phyloP scores from a whole-genome alignment of 345 rosid species.

The Melastoma malabathricum region DNA sequence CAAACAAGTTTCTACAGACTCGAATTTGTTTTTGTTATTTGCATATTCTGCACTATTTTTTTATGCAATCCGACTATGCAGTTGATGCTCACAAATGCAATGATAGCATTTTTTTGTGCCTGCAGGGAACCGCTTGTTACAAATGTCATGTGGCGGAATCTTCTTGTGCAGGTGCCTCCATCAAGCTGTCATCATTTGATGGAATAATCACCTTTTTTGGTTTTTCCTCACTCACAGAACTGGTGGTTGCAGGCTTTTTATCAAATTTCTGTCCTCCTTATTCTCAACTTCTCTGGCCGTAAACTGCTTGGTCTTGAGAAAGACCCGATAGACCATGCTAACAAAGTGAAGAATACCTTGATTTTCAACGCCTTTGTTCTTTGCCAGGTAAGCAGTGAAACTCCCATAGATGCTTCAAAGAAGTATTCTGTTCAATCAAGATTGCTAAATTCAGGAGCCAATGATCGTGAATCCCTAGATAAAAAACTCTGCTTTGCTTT shows the following conservation, averaged over 20 bases:
- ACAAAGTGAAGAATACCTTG: conserved; percentile 62
- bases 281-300: conserved; percentile 59
- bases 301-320: conserved; percentile 37
- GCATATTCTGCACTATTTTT: too few species aligned
- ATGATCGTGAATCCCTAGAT: background rate
- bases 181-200: background rate
- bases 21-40: too few species aligned
- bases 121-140: conserved; percentile 89
- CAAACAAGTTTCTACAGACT: too few species aligned
- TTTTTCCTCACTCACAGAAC: background rate
- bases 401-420: background rate
- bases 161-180: conserved; percentile 57
- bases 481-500: too few species aligned
- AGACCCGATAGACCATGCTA: conserved; percentile 18
- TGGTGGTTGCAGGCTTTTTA: conserved; percentile 48
- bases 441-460: background rate
- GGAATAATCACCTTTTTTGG: background rate
- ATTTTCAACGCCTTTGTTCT: conserved; percentile 92
- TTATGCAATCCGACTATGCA: too few species aligned
- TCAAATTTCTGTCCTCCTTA: conserved; percentile 66
- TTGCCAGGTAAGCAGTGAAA: conserved; percentile 53
- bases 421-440: background rate
- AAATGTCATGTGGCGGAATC: conserved; percentile 97
- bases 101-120: conserved; percentile 1
- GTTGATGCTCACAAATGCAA: too few species aligned